Evolutionary conservation across 2,329 filamentous ascomycete species (phyloP), one percentile per base, ranked within the genome.

Genomic region (Pseudocercospora fuligena): DNA sequence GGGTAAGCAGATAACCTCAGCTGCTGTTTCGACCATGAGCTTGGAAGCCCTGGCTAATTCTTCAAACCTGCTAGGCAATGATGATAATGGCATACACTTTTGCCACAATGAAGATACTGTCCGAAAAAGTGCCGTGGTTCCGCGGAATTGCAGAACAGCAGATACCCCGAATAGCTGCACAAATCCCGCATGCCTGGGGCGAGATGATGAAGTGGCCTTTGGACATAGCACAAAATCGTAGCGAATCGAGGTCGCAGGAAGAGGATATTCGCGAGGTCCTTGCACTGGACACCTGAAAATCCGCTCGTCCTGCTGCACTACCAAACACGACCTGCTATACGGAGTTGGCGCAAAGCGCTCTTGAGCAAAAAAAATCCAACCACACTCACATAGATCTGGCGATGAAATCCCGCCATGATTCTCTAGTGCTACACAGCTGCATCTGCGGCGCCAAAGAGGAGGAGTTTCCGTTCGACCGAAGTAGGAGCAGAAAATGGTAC

Each of bases 131-230:
- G 25, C 66, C 66, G 3, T 75, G 73, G 73, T 70, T 74, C 47
- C 57, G 54, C 25, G 71, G 72, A 4, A 68, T 74, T 23, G 73
- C 73, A 33, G 67, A 71, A 57, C 62, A 64, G 8, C 73, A 75
- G 25, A 63, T 74, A 8, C 72, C 70, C 9, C 58, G 43, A n/a
- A 54, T 74, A 23, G 36, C 56, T 40, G 43, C 51, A 27, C 12
- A 59, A 9, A 29, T 74, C n/a, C 72, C 72, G 14, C 46, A 60
- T 2, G 71, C 60, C 4, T 75, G 73, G 71, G 29, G 65, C 25
- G 63, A 68, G 11, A 70, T 71, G 65, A 64, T 74, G 63, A 61
- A 60, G 9, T 75, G 72, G 73, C 72, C 73, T 5, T 65, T 69
- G 60, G 64, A 69, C 9, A 59, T 72, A 31, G 61, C 65, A 0